Evolutionary conservation across 164 flowering plant genomes (phyloP).

Genomic region (Amborella trichopoda): DNA sequence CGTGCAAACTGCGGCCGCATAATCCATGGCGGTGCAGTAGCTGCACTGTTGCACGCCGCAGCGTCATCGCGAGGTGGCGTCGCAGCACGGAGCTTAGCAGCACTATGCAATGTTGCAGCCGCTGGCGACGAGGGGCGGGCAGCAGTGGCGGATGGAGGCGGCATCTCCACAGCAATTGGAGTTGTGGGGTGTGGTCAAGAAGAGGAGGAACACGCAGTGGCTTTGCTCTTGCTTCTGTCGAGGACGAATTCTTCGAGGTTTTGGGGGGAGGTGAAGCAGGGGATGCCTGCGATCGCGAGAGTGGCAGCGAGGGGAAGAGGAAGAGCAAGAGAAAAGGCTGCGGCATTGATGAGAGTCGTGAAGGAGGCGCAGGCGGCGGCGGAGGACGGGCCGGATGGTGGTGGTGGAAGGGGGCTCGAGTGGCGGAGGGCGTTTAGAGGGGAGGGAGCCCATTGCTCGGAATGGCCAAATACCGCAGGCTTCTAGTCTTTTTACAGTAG

Average conservation of each 20-base stretch:
- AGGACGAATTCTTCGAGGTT: too few relatives aligned
- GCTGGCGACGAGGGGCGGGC: neutral
- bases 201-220: conserved; percentile 1
- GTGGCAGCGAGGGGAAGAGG: neutral
- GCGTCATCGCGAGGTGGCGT: neutral
- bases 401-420: neutral
- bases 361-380: conserved; percentile 2
- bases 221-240: neutral
- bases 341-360: neutral
- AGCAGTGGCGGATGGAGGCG: neutral
- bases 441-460: neutral
- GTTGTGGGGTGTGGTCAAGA: too few relatives aligned
- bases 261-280: neutral
- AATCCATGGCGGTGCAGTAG: neutral
- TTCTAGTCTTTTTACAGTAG: too few relatives aligned
- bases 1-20: neutral
- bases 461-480: neutral
- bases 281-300: neutral
- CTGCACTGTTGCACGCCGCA: neutral
- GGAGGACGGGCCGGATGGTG: neutral
- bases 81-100: neutral
- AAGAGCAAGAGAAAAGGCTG: neutral
- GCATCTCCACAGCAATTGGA: neutral
- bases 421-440: neutral
- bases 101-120: neutral